Base-by-base conservation (phyloP, 805 yeast genomes). In the Starmerella scarabaei region DNA sequence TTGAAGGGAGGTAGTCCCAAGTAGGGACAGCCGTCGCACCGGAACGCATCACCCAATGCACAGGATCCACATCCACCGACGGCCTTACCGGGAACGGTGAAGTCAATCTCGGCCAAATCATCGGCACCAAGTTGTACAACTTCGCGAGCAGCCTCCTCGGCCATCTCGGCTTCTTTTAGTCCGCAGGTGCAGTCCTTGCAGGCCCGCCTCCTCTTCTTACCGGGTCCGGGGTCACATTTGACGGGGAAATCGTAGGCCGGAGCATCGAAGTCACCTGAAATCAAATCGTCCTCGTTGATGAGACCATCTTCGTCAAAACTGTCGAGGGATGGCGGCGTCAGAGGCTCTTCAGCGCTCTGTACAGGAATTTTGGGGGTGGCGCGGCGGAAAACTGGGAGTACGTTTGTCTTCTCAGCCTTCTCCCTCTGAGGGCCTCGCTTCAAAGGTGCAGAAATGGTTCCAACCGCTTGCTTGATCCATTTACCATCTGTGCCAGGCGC, bases 101-200 rank as follows among this genome's bases (percentile, higher is more conserved):
- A 88, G 58, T 88, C 97, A 41, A 88, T 75, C 58, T 88, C 98
- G 3, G 93, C 72, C 53, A 85, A 66, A 37, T 88, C 96, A 40
- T 76, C 75, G 12, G 69, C 66, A 20, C 67, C 61, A 44, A 81
- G 74, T 52, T 71, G 64, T 8, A 80, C 66, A 45, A 72, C 76
- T 63, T 54, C 71, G 54, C 46, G 57, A 60, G 71, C 51, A 53
- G 56, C 49, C 41, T 56, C 44, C 53, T 74, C 68, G 41, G 61
- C 58, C 21, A 64, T 66, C 63, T 91, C 95, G 38, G 71, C 61
- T 59, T 91, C 99, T 52, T 80, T 85, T 48, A 91, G 68, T 5
- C 99, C 99, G 66, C 99, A 91, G 0, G 96, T 80, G 62, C 99
- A 91, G 62, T 91, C 95, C 63, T 86, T 91, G 66, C 99, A 91